Percentiles rank a stretch among this genome's conserved stretches.
Conservation (phyloP, 129 eudicot genomes). For the Lactuca sativa region DNA sequence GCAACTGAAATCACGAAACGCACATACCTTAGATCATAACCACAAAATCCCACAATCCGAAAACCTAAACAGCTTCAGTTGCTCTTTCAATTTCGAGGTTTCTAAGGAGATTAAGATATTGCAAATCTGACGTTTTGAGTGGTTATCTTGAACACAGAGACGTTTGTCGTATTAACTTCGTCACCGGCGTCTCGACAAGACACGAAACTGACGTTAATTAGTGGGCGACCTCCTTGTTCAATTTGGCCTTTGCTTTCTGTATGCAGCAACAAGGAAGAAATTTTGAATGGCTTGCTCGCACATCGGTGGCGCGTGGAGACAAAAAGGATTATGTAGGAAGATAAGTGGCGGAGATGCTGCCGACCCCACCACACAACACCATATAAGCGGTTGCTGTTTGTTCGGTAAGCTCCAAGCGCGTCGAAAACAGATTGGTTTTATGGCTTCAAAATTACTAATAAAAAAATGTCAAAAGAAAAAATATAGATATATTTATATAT, state of each 20-base stretch:
- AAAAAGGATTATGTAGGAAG: background rate
- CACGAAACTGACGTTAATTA: conserved; percentile 19
- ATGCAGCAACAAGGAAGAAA: conserved; percentile 19
- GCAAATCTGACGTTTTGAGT: conserved; percentile 13
- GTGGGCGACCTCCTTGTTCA: conserved; percentile 29
- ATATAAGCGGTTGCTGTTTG: background rate
- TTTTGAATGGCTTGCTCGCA: background rate
- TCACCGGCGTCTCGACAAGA: conserved; percentile 14
- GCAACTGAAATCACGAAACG: conserved; percentile 7
- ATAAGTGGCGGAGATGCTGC: conserved; percentile 19
- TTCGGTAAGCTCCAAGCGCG: conserved; percentile 24
- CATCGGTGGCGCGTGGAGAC: conserved; percentile 25
- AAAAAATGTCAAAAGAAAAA: background rate
- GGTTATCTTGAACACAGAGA: conserved; percentile 1
- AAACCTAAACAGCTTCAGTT: conserved; percentile 8
- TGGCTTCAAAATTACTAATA: background rate
- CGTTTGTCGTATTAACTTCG: conserved; percentile 20
- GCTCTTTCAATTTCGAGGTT: conserved; percentile 1
- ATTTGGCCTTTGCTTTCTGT: conserved; percentile 36
- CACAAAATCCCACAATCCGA: background rate
- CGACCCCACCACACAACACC: conserved; percentile 5
- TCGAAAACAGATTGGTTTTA: background rate
- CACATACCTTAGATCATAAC: conserved; percentile 13
- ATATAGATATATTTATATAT: no score
- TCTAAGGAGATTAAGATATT: conserved; percentile 1